Base-by-base conservation (phyloP, 2,329 filamentous ascomycete species). In the Penicillium janthinellum region DNA sequence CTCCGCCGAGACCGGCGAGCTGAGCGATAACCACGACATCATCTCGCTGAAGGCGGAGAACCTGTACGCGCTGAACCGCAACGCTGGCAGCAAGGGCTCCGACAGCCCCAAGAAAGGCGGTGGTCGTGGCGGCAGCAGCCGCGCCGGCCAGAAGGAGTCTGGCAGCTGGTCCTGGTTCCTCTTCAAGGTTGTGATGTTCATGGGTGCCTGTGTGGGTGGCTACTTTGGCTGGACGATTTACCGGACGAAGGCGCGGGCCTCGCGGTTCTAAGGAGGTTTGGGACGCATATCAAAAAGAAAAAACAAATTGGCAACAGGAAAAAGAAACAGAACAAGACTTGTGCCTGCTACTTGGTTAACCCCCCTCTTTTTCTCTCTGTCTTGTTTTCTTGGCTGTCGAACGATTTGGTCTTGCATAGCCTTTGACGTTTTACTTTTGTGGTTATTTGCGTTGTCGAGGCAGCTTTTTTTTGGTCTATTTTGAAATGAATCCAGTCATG, bases 11-110 rank as follows among this genome's bases (percentile, higher is more conserved):
- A 98, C 95, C 15, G 95, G 95, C 72, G 94, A 99, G 81, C 86
- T 99, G 66, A 92, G 88, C 78, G 95, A 99, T 80, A 96, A 96
- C 83, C 94, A 97, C 83, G 95, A 99, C 79, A 96, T 99, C 77
- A 87, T 98, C 74, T 90, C 87, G 53, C 85, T 99, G 70, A 83
- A 88, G 64, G 89, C 94, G 58, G 90, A 90, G 82, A 99, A 97
- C 77, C 82, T 99, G 63, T 98, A 98, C 59, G 60, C 64, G 1
- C 45, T 68, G 54, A 67, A 64, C 63, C 63, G 64, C 17, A 60
- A 55, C 81, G 88, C 85, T 61, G 65, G 72, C 61, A 63, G 70
- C 54, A 67, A 67, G 44, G 59, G 69, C 56, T 65, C 69, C 38
- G 70, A 68, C 39, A 63, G 68, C 54, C 63, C 65, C 17, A 55